phyloP scores from a whole-genome alignment of 352 stramenopile genomes.

The Peronospora destructor region DNA sequence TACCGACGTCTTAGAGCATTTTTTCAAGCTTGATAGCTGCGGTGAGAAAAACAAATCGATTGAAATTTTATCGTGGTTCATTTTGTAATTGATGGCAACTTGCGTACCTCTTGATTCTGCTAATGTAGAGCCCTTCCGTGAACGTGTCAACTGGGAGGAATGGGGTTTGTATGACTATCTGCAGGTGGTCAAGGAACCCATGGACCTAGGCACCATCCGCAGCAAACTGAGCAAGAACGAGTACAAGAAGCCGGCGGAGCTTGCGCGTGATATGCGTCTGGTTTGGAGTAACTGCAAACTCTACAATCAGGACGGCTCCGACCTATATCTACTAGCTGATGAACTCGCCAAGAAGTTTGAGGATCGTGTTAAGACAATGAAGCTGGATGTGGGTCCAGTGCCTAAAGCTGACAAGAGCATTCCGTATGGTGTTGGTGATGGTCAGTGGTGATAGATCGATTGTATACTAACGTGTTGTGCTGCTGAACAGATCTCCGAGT shows the following conservation, averaged over 20 bases:
- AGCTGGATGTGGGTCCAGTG: constrained; percentile 65
- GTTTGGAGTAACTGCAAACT: constrained; percentile 85
- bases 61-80: not conserved
- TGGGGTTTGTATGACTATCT: constrained; percentile 89
- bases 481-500: constrained; percentile 50
- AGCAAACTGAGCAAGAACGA: constrained; percentile 69
- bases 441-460: not conserved
- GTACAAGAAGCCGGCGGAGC: constrained; percentile 80
- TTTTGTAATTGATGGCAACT: not conserved
- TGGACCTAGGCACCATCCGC: constrained; percentile 88
- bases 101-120: constrained; percentile 1
- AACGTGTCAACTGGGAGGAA: constrained; percentile 87
- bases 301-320: constrained; percentile 86
- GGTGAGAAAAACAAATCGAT: constrained; percentile 26
- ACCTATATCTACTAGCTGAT: constrained; percentile 79
- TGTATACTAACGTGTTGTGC: constrained; percentile 7
- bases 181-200: constrained; percentile 86
- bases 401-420: constrained; percentile 59
- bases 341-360: constrained; percentile 86
- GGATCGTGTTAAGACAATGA: constrained; percentile 76
- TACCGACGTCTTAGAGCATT: constrained; percentile 69
- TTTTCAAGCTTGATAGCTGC: constrained; percentile 73
- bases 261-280: constrained; percentile 78
- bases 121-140: constrained; percentile 67
- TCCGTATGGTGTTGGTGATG: constrained; percentile 33